Evolutionary conservation across 169 alveolate species (phyloP), one percentile per base, ranked within the genome.

Genomic region (Cryptosporidium parvum): DNA sequence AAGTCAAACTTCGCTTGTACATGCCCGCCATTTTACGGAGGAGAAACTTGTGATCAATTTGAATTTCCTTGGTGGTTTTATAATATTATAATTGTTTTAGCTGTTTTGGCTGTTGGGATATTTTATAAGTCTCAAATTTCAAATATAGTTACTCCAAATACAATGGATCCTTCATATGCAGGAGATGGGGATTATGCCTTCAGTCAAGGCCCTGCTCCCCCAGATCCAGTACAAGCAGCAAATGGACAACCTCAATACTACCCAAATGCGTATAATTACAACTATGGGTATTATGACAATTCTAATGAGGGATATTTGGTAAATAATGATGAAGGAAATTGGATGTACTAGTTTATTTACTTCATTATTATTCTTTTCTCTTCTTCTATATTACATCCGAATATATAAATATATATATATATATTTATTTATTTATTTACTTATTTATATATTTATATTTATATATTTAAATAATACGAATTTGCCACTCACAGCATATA

Each of bases 61-160:
- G 51, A 59, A 44, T 48, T 80, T 26, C 89, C 89, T 5, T 80
- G 89, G 89, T 80, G 89, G 89, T 45, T 80, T 39, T 80, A 80
- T 51, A 23, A 59, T 45, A 51, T 80, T 31, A 21, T 80, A 14
- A 51, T 80, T 23, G 75, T 80, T 39, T 14, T 80, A 7, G 69
- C 48, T 18, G 69, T 80, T 48, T 18, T 80, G 12, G 14, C 45
- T 23, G 12, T 59, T 80, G 89, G 89, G 3, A 42, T 65, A 80
- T 21, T 80, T 14, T 80, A 80, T 31, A 80, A 65, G 26, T 44
- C 37, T 12, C 59, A 58, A 53, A n/a, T 80, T 65, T 59, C 89
- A 2, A 80, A 80, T 59, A 45, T 45, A n/a, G 10, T 65, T 29
- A 37, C 68, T 59, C 44, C 75, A 67, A 65, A 59, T 8, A 37